Evolutionary conservation across 2,329 filamentous ascomycete species (phyloP).

Genomic region (Colletotrichum orchidophilum): DNA sequence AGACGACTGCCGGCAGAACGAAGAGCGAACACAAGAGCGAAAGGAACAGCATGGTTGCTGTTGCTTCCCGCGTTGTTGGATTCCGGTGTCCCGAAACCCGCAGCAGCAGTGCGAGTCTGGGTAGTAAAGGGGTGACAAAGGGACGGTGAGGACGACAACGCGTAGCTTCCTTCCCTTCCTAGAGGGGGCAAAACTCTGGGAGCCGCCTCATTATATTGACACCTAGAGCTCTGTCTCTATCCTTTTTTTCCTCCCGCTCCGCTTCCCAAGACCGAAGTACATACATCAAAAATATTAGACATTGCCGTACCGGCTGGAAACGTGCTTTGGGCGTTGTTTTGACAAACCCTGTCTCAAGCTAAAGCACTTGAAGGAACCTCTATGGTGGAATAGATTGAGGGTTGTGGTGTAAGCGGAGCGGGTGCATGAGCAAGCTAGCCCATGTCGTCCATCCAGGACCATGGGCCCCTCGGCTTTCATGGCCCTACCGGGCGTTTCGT

Average conservation of each 20-base stretch:
- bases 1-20: constrained; percentile 41
- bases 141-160: not conserved
- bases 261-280: not conserved
- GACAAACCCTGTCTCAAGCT: constrained; percentile 1
- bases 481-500: constrained; percentile 18
- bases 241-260: constrained; percentile 7
- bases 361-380: constrained; percentile 8
- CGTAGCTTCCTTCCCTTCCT: not conserved
- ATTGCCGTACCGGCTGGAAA: constrained; percentile 1
- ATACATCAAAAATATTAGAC: not conserved
- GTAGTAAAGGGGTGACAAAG: not conserved
- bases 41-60: constrained; percentile 39
- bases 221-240: not conserved
- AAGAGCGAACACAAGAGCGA: constrained; percentile 39
- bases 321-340: not conserved
- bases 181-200: not conserved
- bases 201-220: constrained; percentile 2
- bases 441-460: not conserved
- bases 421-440: constrained; percentile 9
- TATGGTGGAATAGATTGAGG: constrained; percentile 27
- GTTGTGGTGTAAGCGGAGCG: constrained; percentile 22
- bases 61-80: not conserved
- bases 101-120: constrained; percentile 14
- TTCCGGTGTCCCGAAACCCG: too few relatives aligned
- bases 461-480: constrained; percentile 9